A percentile compares a stretch with the other conserved stretches of the same genome.
Evolutionary conservation across 1,284 basidiomycete genomes (phyloP).

Genomic region (Ustilago esculenta): DNA sequence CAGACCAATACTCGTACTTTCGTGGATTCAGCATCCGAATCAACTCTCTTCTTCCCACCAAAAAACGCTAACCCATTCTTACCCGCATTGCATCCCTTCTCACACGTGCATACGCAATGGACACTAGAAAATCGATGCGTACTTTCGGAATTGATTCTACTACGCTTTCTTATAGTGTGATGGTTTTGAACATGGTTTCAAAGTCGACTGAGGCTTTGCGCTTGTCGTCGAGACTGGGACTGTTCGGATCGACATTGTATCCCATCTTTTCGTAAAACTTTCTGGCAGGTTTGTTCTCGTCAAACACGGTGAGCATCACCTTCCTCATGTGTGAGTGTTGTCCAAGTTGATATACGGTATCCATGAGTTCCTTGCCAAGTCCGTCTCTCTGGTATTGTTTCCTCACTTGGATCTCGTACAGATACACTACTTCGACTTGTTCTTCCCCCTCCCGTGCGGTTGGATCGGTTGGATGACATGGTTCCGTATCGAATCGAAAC

Average conservation of each 20-base stretch:
- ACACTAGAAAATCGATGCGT: background rate
- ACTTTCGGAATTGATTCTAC: background rate
- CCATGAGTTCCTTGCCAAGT: slow-evolving; percentile 30
- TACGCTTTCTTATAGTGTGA: background rate
- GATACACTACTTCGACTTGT: slow-evolving; percentile 36
- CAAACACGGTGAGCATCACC: slow-evolving; percentile 46
- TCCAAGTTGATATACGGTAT: slow-evolving; percentile 17
- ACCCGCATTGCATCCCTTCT: too few relatives aligned
- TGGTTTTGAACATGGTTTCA: slow-evolving; percentile 32
- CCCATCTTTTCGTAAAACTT: slow-evolving; percentile 33
- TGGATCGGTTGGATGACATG: slow-evolving; percentile 10
- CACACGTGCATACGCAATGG: too few relatives aligned
- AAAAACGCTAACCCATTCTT: too few relatives aligned
- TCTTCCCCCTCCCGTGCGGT: slow-evolving; percentile 7
- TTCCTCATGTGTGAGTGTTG: slow-evolving; percentile 15
- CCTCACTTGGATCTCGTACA: slow-evolving; percentile 43
- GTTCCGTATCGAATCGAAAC: slow-evolving; percentile 45
- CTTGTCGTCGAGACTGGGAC: slow-evolving; percentile 12
- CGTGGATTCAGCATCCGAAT: slow-evolving; percentile 29
- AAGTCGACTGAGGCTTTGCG: slow-evolving; percentile 18
- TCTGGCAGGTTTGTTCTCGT: slow-evolving; percentile 23
- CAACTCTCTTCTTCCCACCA: slow-evolving; percentile 9
- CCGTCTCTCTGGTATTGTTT: slow-evolving; percentile 26
- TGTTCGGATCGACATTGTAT: slow-evolving; percentile 69
- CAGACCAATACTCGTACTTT: slow-evolving; percentile 47